phyloP scores from a whole-genome alignment of 768 basidiomycete genomes.

The Boletus vermiculosoides region DNA sequence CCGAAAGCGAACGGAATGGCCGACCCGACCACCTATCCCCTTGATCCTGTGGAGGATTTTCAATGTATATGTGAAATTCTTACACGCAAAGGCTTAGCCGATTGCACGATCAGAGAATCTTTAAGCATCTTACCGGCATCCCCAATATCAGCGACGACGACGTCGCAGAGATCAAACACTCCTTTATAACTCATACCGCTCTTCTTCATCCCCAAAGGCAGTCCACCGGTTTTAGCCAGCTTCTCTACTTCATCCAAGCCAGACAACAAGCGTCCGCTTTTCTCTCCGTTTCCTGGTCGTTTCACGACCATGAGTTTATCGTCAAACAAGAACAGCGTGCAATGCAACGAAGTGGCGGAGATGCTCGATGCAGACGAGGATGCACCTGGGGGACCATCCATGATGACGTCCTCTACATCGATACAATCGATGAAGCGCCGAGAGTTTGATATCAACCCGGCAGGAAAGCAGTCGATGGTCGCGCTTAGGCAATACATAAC shows the following conservation, averaged over 20 bases:
- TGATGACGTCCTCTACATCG: slow-evolving; percentile 81
- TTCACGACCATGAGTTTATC: slow-evolving; percentile 93
- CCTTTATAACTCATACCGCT: slow-evolving; percentile 83
- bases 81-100: slow-evolving; percentile 11
- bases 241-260: slow-evolving; percentile 81
- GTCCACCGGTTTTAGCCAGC: slow-evolving; percentile 58
- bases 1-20: slow-evolving; percentile 74
- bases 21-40: slow-evolving; percentile 87
- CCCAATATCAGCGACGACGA: slow-evolving; percentile 83
- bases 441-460: slow-evolving; percentile 83
- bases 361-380: slow-evolving; percentile 45
- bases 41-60: slow-evolving; percentile 78
- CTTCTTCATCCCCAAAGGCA: slow-evolving; percentile 69
- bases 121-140: slow-evolving; percentile 61
- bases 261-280: slow-evolving; percentile 63
- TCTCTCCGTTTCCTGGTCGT: slow-evolving; percentile 74
- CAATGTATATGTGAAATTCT: slow-evolving; percentile 88
- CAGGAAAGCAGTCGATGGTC: slow-evolving; percentile 88
- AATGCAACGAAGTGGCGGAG: slow-evolving; percentile 59
- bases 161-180: slow-evolving; percentile 78
- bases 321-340: slow-evolving; percentile 90
- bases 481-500: slow-evolving; percentile 83
- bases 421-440: slow-evolving; percentile 89
- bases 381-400: slow-evolving; percentile 42
- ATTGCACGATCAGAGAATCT: background rate